These are phyloP conservation scores for Chrysoporthe austroafricana DNA, from an alignment of 2,329 filamentous ascomycete genomes.

Conservation along the genomic window DNA sequence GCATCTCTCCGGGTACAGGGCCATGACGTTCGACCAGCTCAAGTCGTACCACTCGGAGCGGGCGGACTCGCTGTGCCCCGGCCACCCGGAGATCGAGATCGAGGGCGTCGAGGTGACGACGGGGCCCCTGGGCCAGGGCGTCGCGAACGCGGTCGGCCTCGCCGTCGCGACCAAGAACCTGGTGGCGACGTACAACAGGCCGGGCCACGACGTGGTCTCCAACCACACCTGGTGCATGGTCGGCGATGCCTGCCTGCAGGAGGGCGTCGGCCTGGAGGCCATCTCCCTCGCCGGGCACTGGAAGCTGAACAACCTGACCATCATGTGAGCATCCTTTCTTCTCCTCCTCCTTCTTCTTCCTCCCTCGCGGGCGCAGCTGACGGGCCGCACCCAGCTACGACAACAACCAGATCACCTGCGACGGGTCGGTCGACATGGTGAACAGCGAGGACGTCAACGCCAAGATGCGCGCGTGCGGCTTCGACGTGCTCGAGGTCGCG, in stretches of 20 bases:
- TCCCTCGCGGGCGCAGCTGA: background rate
- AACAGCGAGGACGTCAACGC: slow-evolving; percentile 58
- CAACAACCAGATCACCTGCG: slow-evolving; percentile 62
- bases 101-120: slow-evolving; percentile 62
- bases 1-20: slow-evolving; percentile 53
- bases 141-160: slow-evolving; percentile 60
- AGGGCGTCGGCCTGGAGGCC: slow-evolving; percentile 59
- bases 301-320: slow-evolving; percentile 54
- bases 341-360: too few relatives aligned
- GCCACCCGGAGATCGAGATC: slow-evolving; percentile 59
- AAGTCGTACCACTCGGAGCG: slow-evolving; percentile 53
- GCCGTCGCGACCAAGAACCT: slow-evolving; percentile 60
- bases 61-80: slow-evolving; percentile 51
- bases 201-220: slow-evolving; percentile 50
- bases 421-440: slow-evolving; percentile 55
- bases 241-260: slow-evolving; percentile 59
- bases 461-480: slow-evolving; percentile 58
- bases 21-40: slow-evolving; percentile 56
- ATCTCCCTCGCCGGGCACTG: slow-evolving; percentile 57
- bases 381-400: slow-evolving; percentile 44
- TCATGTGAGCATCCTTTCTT: slow-evolving; percentile 40
- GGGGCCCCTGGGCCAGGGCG: slow-evolving; percentile 59
- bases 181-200: slow-evolving; percentile 53
- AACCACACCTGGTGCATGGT: slow-evolving; percentile 59
- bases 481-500: slow-evolving; percentile 54